Evolutionary conservation across 495 filamentous ascomycete species (phyloP), one percentile per base, ranked within the genome.

Genomic region (Penicillium desertorum): DNA sequence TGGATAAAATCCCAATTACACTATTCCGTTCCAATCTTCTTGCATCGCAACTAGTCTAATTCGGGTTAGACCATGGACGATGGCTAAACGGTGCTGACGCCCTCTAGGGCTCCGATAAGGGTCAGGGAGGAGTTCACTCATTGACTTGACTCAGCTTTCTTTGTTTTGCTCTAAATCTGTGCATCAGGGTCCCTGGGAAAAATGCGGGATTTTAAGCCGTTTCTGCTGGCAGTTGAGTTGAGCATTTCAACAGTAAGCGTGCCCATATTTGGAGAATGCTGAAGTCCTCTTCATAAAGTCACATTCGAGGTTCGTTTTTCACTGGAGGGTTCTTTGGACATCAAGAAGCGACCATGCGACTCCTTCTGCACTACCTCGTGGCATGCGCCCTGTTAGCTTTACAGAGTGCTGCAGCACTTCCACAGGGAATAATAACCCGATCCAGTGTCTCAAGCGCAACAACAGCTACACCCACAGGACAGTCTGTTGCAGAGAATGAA

Each of bases 51-150:
- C n/a, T 45, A 45, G 5, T 7, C n/a, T 22, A 22, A 45, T 45
- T 23, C 17, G 10, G 42, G n/a, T 4, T 22, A 23, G 17, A 45
- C 17, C 42, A 25, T 22, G 42, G 19, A 45, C 7, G 8, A 45
- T 25, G 23, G 23, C 42, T 23, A 22, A 44, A 45, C n/a, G 42
- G 42, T 45, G 42, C 20, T 45, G 42, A 45, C 42, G 42, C 42
- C 22, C 22, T 23, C 4, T 23, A 4, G 22, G 4, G 17, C 20
- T 45, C 10, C 22, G 42, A 32, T 32, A 22, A 45, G 17, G 16
- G 42, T 45, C 42, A 23, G 42, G 42, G 0, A 45, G 42, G 19
- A 45, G 42, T 23, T 8, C 42, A 44, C n/a, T 44, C 20, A 22
- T n/a, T 11, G 20, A 44, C 19, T 44, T 20, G n/a, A 22, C 17